phyloP scores from a whole-genome alignment of 768 basidiomycete species.

The Mycena chlorophos region DNA sequence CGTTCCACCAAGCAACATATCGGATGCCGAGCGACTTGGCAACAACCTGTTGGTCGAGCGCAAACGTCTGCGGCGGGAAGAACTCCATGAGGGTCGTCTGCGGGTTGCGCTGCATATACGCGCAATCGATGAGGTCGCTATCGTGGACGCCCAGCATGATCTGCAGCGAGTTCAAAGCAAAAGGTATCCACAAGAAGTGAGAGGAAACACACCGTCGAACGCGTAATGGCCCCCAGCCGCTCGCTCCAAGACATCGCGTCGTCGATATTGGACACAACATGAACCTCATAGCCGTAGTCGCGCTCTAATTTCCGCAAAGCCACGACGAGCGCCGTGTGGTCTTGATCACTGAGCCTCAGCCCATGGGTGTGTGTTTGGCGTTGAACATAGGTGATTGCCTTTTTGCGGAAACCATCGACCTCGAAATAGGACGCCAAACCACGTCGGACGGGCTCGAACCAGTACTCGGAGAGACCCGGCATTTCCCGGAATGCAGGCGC shows the following conservation, averaged over 20 bases:
- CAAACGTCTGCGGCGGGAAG: slow-evolving; percentile 67
- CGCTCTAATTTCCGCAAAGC: slow-evolving; percentile 54
- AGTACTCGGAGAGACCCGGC: slow-evolving; percentile 47
- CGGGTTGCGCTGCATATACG: slow-evolving; percentile 66
- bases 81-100: slow-evolving; percentile 74
- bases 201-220: slow-evolving; percentile 60
- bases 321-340: slow-evolving; percentile 63
- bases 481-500: slow-evolving; percentile 42
- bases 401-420: slow-evolving; percentile 36
- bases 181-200: slow-evolving; percentile 1
- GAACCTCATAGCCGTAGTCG: slow-evolving; percentile 54
- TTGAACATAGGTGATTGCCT: slow-evolving; percentile 67
- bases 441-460: slow-evolving; percentile 67
- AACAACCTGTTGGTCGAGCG: slow-evolving; percentile 60
- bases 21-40: slow-evolving; percentile 51
- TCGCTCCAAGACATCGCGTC: slow-evolving; percentile 56
- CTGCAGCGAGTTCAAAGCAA: slow-evolving; percentile 34
- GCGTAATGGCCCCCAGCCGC: slow-evolving; percentile 62
- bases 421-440: slow-evolving; percentile 47
- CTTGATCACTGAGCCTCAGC: slow-evolving; percentile 49
- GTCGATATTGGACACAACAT: slow-evolving; percentile 52
- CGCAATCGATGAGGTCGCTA: slow-evolving; percentile 60
- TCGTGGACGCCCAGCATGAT: slow-evolving; percentile 63
- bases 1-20: slow-evolving; percentile 61
- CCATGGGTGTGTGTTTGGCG: slow-evolving; percentile 55